Evolutionary conservation across 495 filamentous ascomycete species (phyloP).

Genomic region (Podospora australis): DNA sequence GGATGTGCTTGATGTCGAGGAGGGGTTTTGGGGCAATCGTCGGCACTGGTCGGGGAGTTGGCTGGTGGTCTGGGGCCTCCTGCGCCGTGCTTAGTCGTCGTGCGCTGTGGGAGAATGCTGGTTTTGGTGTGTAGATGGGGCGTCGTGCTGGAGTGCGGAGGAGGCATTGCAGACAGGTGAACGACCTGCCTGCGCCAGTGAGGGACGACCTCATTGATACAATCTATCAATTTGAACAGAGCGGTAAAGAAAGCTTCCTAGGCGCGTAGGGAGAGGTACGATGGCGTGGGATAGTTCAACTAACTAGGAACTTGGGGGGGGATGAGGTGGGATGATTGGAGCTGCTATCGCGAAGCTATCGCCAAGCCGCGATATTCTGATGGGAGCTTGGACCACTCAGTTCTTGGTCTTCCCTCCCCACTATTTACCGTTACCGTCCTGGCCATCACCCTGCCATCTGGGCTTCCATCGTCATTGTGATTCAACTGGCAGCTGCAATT

Average conservation of each 20-base stretch:
- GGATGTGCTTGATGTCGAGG: slow-evolving; percentile 84
- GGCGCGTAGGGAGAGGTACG: too few species aligned
- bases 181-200: not conserved
- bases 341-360: not conserved
- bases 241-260: too few species aligned
- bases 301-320: too few species aligned
- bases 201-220: slow-evolving; percentile 1
- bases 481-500: too few species aligned
- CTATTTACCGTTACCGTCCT: not conserved
- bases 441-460: not conserved
- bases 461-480: too few species aligned
- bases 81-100: not conserved
- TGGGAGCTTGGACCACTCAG: not conserved
- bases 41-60: slow-evolving; percentile 24
- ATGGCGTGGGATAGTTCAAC: too few species aligned
- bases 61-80: not conserved
- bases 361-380: not conserved
- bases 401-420: not conserved
- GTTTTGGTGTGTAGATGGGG: not conserved
- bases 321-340: too few species aligned
- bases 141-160: not conserved
- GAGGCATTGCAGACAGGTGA: slow-evolving; percentile 3
- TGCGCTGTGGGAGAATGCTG: not conserved
- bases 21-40: slow-evolving; percentile 73
- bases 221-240: too few species aligned